Evolutionary conservation across 2,329 filamentous ascomycete genomes (phyloP).

Genomic region (Aureobasidium sp.): DNA sequence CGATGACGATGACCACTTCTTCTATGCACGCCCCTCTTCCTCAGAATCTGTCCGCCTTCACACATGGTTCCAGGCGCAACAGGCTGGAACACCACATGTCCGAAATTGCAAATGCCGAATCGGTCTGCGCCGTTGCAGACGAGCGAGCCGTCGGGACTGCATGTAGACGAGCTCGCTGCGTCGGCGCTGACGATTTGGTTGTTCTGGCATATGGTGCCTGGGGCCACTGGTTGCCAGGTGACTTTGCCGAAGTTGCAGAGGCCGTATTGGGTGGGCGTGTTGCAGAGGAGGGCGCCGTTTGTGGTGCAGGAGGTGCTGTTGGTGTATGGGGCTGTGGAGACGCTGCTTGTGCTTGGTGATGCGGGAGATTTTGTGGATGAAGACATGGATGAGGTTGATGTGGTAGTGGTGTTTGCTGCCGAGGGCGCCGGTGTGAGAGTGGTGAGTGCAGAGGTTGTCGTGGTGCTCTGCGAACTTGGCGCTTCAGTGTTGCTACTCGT

Average conservation of each 20-base stretch:
- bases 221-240: constrained; percentile 35
- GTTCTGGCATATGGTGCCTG: constrained; percentile 36
- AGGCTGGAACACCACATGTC: constrained; percentile 34
- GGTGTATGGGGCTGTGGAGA: neutral
- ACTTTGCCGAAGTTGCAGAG: constrained; percentile 39
- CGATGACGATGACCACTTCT: neutral
- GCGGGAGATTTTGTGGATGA: neutral
- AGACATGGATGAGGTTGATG: neutral
- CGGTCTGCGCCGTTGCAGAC: constrained; percentile 35
- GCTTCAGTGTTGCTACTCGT: constrained; percentile 19
- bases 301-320: constrained; percentile 32
- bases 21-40: constrained; percentile 7
- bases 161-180: constrained; percentile 22
- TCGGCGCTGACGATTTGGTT: constrained; percentile 24
- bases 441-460: constrained; percentile 5
- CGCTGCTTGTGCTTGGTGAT: neutral
- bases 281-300: constrained; percentile 39
- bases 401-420: constrained; percentile 7
- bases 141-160: constrained; percentile 32
- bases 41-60: constrained; percentile 34
- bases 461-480: constrained; percentile 8
- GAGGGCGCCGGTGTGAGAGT: constrained; percentile 3
- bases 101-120: constrained; percentile 40
- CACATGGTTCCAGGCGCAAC: constrained; percentile 41
- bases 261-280: constrained; percentile 36